Evolutionary conservation across 2,329 filamentous ascomycete genomes (phyloP).

Genomic region (Dothistroma septosporum): DNA sequence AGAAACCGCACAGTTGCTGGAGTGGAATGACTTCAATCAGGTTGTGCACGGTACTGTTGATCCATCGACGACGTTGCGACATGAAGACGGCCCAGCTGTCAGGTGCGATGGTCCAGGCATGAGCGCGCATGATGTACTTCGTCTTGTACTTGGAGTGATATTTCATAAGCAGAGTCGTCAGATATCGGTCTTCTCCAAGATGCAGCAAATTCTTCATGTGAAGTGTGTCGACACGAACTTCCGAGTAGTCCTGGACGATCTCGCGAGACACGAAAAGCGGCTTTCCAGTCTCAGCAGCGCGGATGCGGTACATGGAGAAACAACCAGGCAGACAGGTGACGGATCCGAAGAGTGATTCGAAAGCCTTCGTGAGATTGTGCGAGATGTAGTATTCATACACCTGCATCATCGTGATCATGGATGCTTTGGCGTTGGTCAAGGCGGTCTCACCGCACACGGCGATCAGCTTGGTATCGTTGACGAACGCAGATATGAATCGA

Average conservation of each 20-base stretch:
- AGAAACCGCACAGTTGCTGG: constrained; percentile 95
- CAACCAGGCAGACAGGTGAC: constrained; percentile 97
- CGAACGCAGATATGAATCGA: constrained; percentile 85
- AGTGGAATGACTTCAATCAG: constrained; percentile 91
- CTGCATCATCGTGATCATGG: constrained; percentile 97
- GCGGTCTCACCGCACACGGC: constrained; percentile 93
- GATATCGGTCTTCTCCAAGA: constrained; percentile 92
- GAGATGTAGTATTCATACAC: constrained; percentile 99
- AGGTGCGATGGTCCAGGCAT: constrained; percentile 95
- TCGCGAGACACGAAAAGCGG: constrained; percentile 94
- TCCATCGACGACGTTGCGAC: constrained; percentile 98
- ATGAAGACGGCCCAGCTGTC: constrained; percentile 93
- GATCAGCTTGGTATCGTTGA: constrained; percentile 89
- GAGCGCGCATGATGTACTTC: constrained; percentile 87
- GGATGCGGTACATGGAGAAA: constrained; percentile 98
- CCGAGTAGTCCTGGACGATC: constrained; percentile 79
- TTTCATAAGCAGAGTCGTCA: constrained; percentile 92
- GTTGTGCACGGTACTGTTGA: constrained; percentile 98
- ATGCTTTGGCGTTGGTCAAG: constrained; percentile 86
- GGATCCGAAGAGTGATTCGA: constrained; percentile 93
- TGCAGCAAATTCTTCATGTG: constrained; percentile 99
- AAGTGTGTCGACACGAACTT: constrained; percentile 93
- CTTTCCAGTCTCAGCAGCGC: constrained; percentile 89
- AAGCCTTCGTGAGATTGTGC: constrained; percentile 93
- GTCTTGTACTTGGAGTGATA: constrained; percentile 94